Evolutionary conservation across 495 filamentous ascomycete species (phyloP), one percentile per base, ranked within the genome.

Genomic region (Podospora comata): DNA sequence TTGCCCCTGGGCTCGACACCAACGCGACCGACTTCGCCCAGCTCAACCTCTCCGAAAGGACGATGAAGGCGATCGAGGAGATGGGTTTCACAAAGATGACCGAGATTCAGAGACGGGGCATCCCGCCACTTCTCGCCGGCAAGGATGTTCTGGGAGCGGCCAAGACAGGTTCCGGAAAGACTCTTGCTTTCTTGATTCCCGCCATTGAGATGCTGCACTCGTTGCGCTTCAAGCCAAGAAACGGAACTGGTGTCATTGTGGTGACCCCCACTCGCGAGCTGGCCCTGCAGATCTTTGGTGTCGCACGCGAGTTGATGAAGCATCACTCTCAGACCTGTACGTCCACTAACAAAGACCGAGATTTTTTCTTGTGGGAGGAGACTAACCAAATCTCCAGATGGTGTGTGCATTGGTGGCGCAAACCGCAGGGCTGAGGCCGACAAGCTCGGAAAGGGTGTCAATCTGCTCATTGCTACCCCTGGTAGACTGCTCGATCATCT

Each of bases 51-150:
- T 95, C 92, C 2, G 87, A 90, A 55, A 93, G 90, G 78, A 97
- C 93, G 1, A 90, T 92, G 83, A 87, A 91, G 79, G 94, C 91
- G 13, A 94, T 99, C 67, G 83, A 88, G 63, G 92, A 90, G 23
- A 97, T 99, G 93, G 89, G 89, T 5, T 97, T 97, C 77, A 88
- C 91, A 74, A 92, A 85, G 19, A 96, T 99, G 95, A 98, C 95
- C 1, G 93, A 97, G 77, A 97, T 99, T 68, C 95, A 99, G 76
- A 86, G 89, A 67, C 85, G 91, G 69, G 91, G 89, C 5, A 96
- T 97, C 56, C 94, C 95, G 2, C 92, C 94, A 5, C 80, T 95
- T 23, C 83, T 97, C 68, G 92, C 93, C 54, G 95, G 95, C 75
- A 88, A 90, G 75, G 95, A 99, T 81, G 93, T 99, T 30, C 86